Base-by-base conservation (phyloP, 2,329 filamentous ascomycete genomes). In the Ophiognomonia clavigignenti-juglandacearum region DNA sequence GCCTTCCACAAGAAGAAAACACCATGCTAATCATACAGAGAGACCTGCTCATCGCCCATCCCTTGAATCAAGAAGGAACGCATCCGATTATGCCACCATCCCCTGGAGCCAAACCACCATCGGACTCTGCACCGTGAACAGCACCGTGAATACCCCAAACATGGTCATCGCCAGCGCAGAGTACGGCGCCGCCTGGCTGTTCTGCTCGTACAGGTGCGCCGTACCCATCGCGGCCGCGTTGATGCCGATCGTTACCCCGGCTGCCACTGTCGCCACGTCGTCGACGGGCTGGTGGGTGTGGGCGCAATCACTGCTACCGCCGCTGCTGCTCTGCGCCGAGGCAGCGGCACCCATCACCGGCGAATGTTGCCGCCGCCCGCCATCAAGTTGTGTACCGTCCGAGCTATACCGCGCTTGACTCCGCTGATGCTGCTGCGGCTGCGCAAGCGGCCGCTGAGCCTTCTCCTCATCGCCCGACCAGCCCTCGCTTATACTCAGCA, bases 141-240 rank as follows among this genome's bases (percentile, higher is more conserved):
- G 68, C 0, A 82, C 77, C 1, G 75, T 79, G 63, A 74, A 71
- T 32, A 77, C 67, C 0, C 78, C 77, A 54, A 80, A 76, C 5
- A 76, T 63, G 6, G 76, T 78, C 78, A 80, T 80, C 2, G 76
- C 69, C 14, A 82, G 60, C 2, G 73, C 75, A 3, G 77, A 74
- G 53, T 80, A 80, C 1, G 77, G 75, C 3, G 75, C 75, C 4
- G 77, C 73, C 1, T 66, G 68, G 52, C 72, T 78, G 44, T 65
- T 66, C 7, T 67, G 69, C 59, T 80, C 75, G 47, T 80, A 78
- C 13, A 81, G 64, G 50, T 78, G 75, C 0, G 77, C 70, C 0
- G 78, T 77, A 3, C 78, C 78, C 75, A 82, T 79, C 4, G 78
- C 78, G 0, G 77, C 77, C 1, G 75, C 75, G 53, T 81, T 82